Conservation (phyloP, 371 early-diverging fungal species). For the Furculomyces boomerangus region DNA sequence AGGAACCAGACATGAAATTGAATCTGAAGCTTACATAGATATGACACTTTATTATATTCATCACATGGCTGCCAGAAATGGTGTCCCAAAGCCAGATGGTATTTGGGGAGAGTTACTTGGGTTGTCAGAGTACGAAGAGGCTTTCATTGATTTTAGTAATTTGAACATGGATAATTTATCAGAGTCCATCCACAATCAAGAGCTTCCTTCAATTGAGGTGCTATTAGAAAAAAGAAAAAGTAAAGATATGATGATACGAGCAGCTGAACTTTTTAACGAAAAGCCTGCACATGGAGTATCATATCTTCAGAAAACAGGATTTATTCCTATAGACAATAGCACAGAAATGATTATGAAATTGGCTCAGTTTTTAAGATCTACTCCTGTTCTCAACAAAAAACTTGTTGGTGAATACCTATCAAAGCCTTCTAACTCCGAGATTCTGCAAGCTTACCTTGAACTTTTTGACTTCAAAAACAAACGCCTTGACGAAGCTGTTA, state of each 20-base stretch:
- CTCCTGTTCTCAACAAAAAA: constrained; percentile 60
- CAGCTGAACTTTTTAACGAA: constrained; percentile 65
- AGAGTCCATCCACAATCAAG: neutral
- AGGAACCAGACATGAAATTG: constrained; percentile 7
- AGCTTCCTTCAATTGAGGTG: neutral
- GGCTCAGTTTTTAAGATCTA: constrained; percentile 48
- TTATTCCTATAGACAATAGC: constrained; percentile 13
- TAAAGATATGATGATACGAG: constrained; percentile 57
- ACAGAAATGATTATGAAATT: constrained; percentile 34
- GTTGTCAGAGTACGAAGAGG: neutral
- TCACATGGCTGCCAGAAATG: constrained; percentile 54
- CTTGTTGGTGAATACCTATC: constrained; percentile 75
- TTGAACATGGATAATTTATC: neutral
- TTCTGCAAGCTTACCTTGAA: constrained; percentile 59
- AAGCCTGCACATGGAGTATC: constrained; percentile 66
- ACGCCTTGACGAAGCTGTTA: constrained; percentile 72
- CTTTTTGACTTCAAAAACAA: constrained; percentile 65
- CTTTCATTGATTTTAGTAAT: neutral
- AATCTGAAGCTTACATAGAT: constrained; percentile 45
- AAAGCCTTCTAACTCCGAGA: constrained; percentile 54
- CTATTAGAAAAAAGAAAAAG: constrained; percentile 20
- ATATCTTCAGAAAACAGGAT: constrained; percentile 33
- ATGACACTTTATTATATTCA: constrained; percentile 54
- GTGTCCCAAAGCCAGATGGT: constrained; percentile 12
- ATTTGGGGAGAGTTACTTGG: constrained; percentile 16